These are phyloP conservation scores for Acephala macrosclerotiorum DNA, from an alignment of 2,329 filamentous ascomycete genomes.

Conservation along the genomic window DNA sequence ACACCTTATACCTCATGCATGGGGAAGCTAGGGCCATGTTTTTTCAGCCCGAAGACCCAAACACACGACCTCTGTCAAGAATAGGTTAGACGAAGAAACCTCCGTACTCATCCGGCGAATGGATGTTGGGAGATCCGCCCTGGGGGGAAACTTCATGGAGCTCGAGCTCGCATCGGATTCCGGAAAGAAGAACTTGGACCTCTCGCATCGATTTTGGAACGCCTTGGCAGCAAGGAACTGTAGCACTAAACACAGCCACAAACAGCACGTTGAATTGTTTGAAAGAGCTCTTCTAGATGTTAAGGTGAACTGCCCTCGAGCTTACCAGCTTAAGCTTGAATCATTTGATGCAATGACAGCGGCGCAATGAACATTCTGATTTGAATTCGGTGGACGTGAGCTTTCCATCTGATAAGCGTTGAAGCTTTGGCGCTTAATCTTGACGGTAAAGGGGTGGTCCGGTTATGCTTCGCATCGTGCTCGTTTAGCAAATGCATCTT, in stretches of 20 bases:
- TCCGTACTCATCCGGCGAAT: constrained; percentile 6
- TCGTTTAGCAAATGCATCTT: background rate
- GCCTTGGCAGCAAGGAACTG: constrained; percentile 23
- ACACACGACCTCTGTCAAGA: background rate
- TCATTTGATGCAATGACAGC: constrained; percentile 14
- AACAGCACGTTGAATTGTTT: constrained; percentile 10
- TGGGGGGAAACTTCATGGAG: constrained; percentile 23
- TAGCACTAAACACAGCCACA: constrained; percentile 29
- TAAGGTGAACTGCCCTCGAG: constrained; percentile 16
- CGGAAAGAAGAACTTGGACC: constrained; percentile 20
- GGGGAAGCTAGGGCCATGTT: constrained; percentile 16
- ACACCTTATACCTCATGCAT: constrained; percentile 26
- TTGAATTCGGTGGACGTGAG: background rate
- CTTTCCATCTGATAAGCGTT: background rate
- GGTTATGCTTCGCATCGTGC: constrained; percentile 11
- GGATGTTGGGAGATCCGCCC: background rate
- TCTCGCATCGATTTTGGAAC: constrained; percentile 26
- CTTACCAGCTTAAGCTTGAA: constrained; percentile 6
- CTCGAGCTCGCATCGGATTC: constrained; percentile 17
- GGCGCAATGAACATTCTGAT: constrained; percentile 6
- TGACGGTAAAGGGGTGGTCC: background rate
- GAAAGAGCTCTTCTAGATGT: constrained; percentile 14
- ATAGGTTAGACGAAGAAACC: background rate
- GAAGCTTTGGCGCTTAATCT: background rate
- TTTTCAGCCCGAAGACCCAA: constrained; percentile 6